These are phyloP conservation scores for Tricladium varicosporioides DNA, from an alignment of 2,329 filamentous ascomycete species.

Conservation along the genomic window DNA sequence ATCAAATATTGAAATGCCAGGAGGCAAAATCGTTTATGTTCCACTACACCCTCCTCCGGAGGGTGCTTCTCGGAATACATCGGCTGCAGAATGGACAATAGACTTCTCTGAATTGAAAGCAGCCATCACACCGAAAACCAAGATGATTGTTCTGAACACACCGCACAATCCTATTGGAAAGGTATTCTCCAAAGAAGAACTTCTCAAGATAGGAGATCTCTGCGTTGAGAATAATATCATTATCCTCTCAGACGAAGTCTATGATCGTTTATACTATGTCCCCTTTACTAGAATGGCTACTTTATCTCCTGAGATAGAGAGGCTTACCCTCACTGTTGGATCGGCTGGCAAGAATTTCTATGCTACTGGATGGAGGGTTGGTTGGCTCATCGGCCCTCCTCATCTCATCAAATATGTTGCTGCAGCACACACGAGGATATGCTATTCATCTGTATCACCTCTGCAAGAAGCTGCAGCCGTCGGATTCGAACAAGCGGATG, in stretches of 20 bases:
- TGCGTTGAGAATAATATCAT: slow-evolving; percentile 93
- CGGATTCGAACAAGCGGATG: slow-evolving; percentile 87
- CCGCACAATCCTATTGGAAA: slow-evolving; percentile 95
- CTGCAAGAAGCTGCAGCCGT: slow-evolving; percentile 93
- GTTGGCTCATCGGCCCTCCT: slow-evolving; percentile 88
- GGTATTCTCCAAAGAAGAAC: slow-evolving; percentile 81
- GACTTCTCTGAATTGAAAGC: slow-evolving; percentile 79
- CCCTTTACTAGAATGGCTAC: slow-evolving; percentile 93
- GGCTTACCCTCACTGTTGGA: slow-evolving; percentile 87
- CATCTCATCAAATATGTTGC: slow-evolving; percentile 89
- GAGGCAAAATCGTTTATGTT: slow-evolving; percentile 91
- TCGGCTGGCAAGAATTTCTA: slow-evolving; percentile 99
- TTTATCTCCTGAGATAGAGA: slow-evolving; percentile 83
- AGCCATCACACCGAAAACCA: slow-evolving; percentile 81
- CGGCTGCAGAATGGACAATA: slow-evolving; percentile 83
- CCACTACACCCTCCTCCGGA: slow-evolving; percentile 86
- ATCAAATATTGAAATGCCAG: slow-evolving; percentile 97
- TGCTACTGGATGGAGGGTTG: slow-evolving; percentile 92
- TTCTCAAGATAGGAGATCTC: slow-evolving; percentile 80
- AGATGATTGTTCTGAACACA: slow-evolving; percentile 92
- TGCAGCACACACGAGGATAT: slow-evolving; percentile 92
- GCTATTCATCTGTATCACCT: slow-evolving; percentile 90
- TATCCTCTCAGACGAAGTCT: slow-evolving; percentile 89
- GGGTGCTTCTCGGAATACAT: slow-evolving; percentile 75
- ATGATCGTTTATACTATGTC: slow-evolving; percentile 92